Evolutionary conservation across 768 basidiomycete species (phyloP).

Genomic region (Trametes punicea): DNA sequence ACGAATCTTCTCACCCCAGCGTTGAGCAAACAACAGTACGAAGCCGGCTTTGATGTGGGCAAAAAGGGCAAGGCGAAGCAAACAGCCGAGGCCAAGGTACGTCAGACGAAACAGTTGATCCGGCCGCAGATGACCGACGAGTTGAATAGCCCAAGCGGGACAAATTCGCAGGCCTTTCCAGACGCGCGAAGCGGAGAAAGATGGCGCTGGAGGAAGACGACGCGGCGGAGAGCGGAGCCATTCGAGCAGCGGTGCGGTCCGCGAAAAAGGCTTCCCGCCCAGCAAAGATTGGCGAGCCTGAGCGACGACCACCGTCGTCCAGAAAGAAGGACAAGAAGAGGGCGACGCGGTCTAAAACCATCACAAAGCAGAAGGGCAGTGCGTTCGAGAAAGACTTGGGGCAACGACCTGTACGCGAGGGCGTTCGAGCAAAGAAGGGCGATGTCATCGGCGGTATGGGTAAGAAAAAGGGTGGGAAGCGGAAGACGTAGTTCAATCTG

Average conservation of each 20-base stretch:
- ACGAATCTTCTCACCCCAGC: conserved; percentile 42
- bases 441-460: conserved; percentile 51
- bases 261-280: conserved; percentile 80
- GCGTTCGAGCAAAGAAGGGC: conserved; percentile 61
- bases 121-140: conserved; percentile 4
- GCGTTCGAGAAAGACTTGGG: conserved; percentile 63
- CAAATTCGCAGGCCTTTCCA: conserved; percentile 79
- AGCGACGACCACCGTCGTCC: conserved; percentile 30
- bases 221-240: conserved; percentile 48
- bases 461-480: conserved; percentile 46
- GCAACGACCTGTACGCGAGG: conserved; percentile 47
- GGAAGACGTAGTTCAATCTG: conserved; percentile 28
- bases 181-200: conserved; percentile 84
- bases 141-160: conserved; percentile 64
- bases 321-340: conserved; percentile 29
- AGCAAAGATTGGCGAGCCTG: conserved; percentile 65
- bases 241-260: conserved; percentile 76
- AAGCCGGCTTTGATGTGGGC: conserved; percentile 43
- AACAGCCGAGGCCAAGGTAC: conserved; percentile 34
- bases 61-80: conserved; percentile 40
- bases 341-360: conserved; percentile 24
- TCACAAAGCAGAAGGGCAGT: conserved; percentile 34
- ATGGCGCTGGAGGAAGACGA: conserved; percentile 80
- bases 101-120: conserved; percentile 5
- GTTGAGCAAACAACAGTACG: conserved; percentile 72